Evolutionary conservation across 305 asterid species (phyloP), one percentile per base, ranked within the genome.

Genomic region (Andrographis paniculata): DNA sequence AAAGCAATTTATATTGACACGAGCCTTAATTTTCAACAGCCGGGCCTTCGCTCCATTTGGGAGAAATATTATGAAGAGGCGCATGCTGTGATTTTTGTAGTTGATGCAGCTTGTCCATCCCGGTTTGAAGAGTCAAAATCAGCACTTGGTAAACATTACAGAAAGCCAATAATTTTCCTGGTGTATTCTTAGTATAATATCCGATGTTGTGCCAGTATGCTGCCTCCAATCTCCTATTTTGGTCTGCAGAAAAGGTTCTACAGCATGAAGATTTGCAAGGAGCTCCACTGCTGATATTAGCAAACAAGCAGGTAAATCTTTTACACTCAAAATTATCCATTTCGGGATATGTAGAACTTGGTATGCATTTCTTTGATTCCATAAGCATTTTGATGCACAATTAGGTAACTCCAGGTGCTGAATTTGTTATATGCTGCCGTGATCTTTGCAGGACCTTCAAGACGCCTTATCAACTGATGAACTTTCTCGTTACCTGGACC

Each of bases 211-310:
- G 15, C 33, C 16, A 18, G 24, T 19, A 37, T 20, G 17, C 12
- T 33, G 5, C 35, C 35, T 47, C 17, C 16, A 7, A 21, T 44
- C 17, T 28, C 39, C 40, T 21, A 3, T 9, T 37, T 42, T 62
- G 60, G 41, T 55, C 72, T 61, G 48, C 94, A 88, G 97, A 84
- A 64, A 88, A 79, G 75, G 87, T 67, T 70, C 85, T 84, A 53
- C 78, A 84, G 79, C 95, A 91, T 58, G 99, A 91, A 73, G 99
- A 91, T 74, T 63, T 91, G 75, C 89, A 74, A 70, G 99, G 96
- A 55, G 99, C 96, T 22, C 96, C 99, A 0, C 94, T 91, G 55
- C 68, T 86, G 52, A 74, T 91, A 59, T 40, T 91, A 65, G 96
- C 96, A 38, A 91, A 91, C 79, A 91, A 91, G 58, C 96, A 80